These are phyloP conservation scores for Colletotrichum echinochloae DNA, from an alignment of 2,329 filamentous ascomycete genomes.

Conservation along the genomic window DNA sequence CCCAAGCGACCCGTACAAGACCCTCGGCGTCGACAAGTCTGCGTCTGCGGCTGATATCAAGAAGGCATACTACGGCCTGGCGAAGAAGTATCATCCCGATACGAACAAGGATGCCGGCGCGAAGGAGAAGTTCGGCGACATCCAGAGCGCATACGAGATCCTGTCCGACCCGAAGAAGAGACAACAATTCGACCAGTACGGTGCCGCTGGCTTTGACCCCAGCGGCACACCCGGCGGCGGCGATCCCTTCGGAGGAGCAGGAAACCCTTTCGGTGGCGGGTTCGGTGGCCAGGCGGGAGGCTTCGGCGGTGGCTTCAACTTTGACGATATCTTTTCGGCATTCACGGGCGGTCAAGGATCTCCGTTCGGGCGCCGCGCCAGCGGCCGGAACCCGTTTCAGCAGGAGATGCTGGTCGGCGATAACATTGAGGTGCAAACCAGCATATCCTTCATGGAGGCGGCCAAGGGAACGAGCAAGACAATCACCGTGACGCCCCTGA, in stretches of 20 bases:
- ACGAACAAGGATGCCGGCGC: conserved; percentile 96
- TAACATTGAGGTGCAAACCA: conserved; percentile 94
- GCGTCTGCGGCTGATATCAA: conserved; percentile 93
- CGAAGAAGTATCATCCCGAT: conserved; percentile 98
- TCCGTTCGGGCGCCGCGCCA: conserved; percentile 67
- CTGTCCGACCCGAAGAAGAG: conserved; percentile 94
- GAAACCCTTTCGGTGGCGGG: conserved; percentile 70
- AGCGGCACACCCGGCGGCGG: conserved; percentile 71
- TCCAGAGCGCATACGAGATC: conserved; percentile 93
- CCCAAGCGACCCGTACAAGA: conserved; percentile 84
- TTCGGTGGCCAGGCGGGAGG: conserved; percentile 70
- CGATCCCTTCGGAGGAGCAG: conserved; percentile 72
- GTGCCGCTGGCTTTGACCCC: conserved; percentile 88
- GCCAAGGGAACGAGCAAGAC: conserved; percentile 91
- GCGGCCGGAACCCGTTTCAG: conserved; percentile 75
- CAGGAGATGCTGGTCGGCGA: conserved; percentile 91
- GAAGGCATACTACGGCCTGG: conserved; percentile 96
- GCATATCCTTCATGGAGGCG: conserved; percentile 94
- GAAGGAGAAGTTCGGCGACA: conserved; percentile 94
- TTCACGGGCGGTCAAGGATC: conserved; percentile 72
- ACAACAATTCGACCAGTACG: conserved; percentile 91
- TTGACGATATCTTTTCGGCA: conserved; percentile 93
- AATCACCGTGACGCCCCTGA: conserved; percentile 86
- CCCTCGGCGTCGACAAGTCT: conserved; percentile 84
- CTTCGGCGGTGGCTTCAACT: conserved; percentile 88